phyloP scores from a whole-genome alignment of 306 rosid species.

The Sophora flavescens region DNA sequence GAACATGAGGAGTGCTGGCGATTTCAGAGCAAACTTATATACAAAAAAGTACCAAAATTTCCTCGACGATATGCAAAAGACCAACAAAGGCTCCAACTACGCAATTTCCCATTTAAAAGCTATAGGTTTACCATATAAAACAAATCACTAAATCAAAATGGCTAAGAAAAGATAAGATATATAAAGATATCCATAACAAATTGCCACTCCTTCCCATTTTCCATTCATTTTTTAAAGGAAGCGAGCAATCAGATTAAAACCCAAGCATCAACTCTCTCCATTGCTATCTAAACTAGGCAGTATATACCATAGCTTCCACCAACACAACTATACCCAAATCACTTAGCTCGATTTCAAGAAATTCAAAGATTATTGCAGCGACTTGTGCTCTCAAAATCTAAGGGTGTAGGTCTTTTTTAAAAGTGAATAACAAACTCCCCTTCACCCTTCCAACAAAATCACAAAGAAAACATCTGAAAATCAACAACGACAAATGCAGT shows the following conservation, averaged over 20 bases:
- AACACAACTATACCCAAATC: neutral
- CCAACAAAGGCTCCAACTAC: conserved; percentile 15
- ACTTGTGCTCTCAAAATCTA: neutral
- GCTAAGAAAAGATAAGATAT: conserved; percentile 20
- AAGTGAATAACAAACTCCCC: conserved; percentile 4
- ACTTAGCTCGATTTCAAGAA: conserved; percentile 29
- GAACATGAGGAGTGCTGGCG: conserved; percentile 29
- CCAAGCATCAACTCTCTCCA: conserved; percentile 4
- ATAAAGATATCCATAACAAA: neutral
- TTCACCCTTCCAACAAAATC: neutral
- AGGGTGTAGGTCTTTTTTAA: neutral
- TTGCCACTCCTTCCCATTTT: neutral
- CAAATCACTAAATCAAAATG: conserved; percentile 17
- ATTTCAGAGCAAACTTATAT: conserved; percentile 16
- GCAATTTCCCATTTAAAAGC: conserved; percentile 9
- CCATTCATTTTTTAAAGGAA: neutral
- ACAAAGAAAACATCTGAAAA: neutral
- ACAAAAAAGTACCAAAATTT: neutral
- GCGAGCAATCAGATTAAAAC: conserved; percentile 13
- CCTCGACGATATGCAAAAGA: neutral
- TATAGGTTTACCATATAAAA: conserved; percentile 17
- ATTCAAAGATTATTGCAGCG: neutral
- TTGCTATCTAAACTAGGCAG: conserved; percentile 13
- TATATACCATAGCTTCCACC: conserved; percentile 10
- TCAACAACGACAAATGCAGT: neutral